Evolutionary conservation across 768 basidiomycete genomes (phyloP), one percentile per base, ranked within the genome.

Genomic region (Xerocomellus intermedius): DNA sequence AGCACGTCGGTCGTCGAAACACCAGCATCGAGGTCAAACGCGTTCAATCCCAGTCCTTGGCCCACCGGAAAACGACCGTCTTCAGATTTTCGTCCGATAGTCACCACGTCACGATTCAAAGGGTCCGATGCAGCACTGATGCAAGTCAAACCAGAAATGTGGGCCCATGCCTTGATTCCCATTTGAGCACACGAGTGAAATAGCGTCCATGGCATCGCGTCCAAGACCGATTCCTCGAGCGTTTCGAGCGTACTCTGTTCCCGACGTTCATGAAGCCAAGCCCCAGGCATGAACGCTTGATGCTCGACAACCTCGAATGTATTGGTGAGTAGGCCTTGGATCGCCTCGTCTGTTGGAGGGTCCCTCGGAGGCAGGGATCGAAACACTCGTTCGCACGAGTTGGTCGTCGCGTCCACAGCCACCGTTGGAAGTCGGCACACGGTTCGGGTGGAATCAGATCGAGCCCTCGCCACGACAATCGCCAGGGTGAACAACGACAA

Each of bases 401-500:
- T 5, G 12, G 46, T 32, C 16, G 28, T 43, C 26, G 28, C 19
- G 5, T 37, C 36, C 33, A 45, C 26, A 28, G 42, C 33, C 36
- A 36, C 22, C 32, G 9, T 14, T 16, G 8, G 6, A 2, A 24
- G 12, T 21, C 39, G 44, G 30, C 33, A 37, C 9, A 19, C 24
- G 5, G 16, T 4, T 22, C 54, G 49, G 8, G 7, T 28, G 14
- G 35, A 33, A 28, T 9, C 8, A 32, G 42, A 54, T 13, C 28
- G 54, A n/a, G 26, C 1, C 17, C 24, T 19, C n/a, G 24, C 13
- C 21, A 8, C 8, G 21, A 52, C 12, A 0, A 57, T 9, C 6
- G 32, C 43, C 24, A 66, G 13, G 1, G 35, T 24, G 26, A 57
- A 17, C 17, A 52, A 1, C 54, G 56, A 59, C 14, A 56, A 39